Base-by-base conservation (phyloP, 805 yeast species). In the Monosporozyma aquatica region DNA sequence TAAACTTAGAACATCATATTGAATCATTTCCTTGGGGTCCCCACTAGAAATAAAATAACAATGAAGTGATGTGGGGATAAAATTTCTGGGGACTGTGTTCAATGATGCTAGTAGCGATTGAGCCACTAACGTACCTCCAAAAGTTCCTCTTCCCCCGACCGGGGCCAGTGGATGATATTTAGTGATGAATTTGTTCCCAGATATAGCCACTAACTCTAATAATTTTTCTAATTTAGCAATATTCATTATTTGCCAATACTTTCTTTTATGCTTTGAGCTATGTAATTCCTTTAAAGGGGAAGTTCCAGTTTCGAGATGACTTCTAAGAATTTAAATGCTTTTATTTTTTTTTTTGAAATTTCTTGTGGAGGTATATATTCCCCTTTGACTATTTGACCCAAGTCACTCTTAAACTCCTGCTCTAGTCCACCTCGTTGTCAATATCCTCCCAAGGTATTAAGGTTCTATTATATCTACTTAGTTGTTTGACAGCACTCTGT, bases 41-140 rank as follows among this genome's bases (percentile, higher is more conserved):
- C 83, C 87, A 1, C 80, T 75, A 13, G 64, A 59, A 6, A 82
- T 55, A 52, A 82, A 82, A 55, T 75, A 78, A 14, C 79, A 70
- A 54, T 81, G 87, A 43, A 78, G 61, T 9, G 85, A 73, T 26
- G 73, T 69, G 1, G 87, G 87, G 23, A 63, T 64, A 59, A 72
- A 74, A 17, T 58, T 51, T 2, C 49, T 55, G n/a, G 70, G 68
- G 5, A 76, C 66, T 6, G 77, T 71, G 38, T 70, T 66, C 26
- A 79, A 63, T 2, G 82, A 78, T 5, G 84, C 85, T 45, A 72
- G 57, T 3, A 80, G 59, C 2, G 86, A 66, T 51, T 81, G 87
- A 0, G 84, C 83, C 14, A 78, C 76, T 34, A 76, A 62, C 15
- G 79, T 76, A 8, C 89, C 87, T 2, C 87, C 87, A 62, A 80